Evolutionary conservation across 2,329 filamentous ascomycete species (phyloP), one percentile per base, ranked within the genome.

Genomic region (Colletotrichum chrysophilum): DNA sequence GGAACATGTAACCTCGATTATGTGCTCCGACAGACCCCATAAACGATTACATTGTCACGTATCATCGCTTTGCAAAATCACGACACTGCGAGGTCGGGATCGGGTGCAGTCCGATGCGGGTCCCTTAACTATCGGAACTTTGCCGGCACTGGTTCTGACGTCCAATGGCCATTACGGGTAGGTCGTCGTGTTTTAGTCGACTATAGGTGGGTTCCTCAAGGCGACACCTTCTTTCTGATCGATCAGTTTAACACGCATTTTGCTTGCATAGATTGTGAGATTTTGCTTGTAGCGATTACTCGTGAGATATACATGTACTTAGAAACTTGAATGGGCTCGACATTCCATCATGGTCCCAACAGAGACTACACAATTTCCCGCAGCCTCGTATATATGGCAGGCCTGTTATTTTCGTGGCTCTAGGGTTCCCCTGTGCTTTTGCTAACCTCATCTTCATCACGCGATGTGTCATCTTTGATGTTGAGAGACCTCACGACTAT

Each of bases 401-500:
- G 36, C 14, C 36, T 38, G 1, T 38, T 18, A 5, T 1, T 18
- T 38, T 7, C 2, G 1, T 9, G 0, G 36, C 7, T 0, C 1
- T 9, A 43, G 38, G 8, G 38, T 7, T 48, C 18, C 9, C 9
- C 9, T n/a, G 0, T 48, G 0, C 38, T 48, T 48, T 48, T 48
- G 18, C 38, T n/a, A 12, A 2, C 18, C 18, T 21, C 8, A 3
- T 70, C 58, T 64, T 8, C 26, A 21, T 70, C 56, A 7, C 26
- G 18, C 26, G 38, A n/a, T 48, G 18, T 12, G 3, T 48, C 38
- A 48, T 48, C 9, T n/a, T 48, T 32, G n/a, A 55, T 10, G 24
- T 66, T 76, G 1, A 75, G 64, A 13, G 68, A 65, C 4, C 61
- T 69, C 18, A 78, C 77, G 4, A 77, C 76, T 4, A 77, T 21